Percentiles rank a stretch among this genome's conserved stretches.
These are phyloP conservation scores for Collybiopsis confluens DNA, from an alignment of 768 basidiomycete species.

Conservation along the genomic window DNA sequence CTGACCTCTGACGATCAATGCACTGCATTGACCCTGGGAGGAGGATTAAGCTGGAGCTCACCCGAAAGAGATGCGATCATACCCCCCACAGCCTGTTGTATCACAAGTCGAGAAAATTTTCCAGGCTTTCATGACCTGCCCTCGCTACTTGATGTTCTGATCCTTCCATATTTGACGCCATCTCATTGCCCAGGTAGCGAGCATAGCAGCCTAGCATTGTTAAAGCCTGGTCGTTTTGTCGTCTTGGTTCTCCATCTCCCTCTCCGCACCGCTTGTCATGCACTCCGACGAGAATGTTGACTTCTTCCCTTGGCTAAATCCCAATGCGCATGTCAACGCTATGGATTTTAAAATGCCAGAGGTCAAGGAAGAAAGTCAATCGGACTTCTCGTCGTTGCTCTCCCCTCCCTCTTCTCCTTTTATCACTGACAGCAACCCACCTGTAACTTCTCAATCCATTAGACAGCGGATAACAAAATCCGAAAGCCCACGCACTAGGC, in stretches of 20 bases:
- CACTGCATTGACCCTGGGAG: background rate
- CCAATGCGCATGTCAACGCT: constrained; percentile 18
- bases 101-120: constrained; percentile 9
- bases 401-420: constrained; percentile 27
- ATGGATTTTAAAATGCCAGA: constrained; percentile 39
- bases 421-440: constrained; percentile 20
- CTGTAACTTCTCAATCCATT: constrained; percentile 21
- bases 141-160: constrained; percentile 21
- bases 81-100: constrained; percentile 31
- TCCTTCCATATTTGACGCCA: constrained; percentile 14
- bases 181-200: constrained; percentile 22
- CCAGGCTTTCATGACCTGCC: constrained; percentile 13
- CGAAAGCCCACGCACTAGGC: constrained; percentile 31
- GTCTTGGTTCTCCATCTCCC: constrained; percentile 17
- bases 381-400: constrained; percentile 28
- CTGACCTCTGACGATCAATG: background rate
- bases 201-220: constrained; percentile 14
- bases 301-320: constrained; percentile 30
- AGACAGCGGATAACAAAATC: constrained; percentile 27
- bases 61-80: constrained; percentile 16
- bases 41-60: background rate
- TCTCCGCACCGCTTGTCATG: constrained; percentile 43
- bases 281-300: constrained; percentile 22
- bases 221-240: constrained; percentile 19
- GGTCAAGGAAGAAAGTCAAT: constrained; percentile 28